Evolutionary conservation across 2,329 filamentous ascomycete species (phyloP).

Genomic region (Lecanicillium sp.): DNA sequence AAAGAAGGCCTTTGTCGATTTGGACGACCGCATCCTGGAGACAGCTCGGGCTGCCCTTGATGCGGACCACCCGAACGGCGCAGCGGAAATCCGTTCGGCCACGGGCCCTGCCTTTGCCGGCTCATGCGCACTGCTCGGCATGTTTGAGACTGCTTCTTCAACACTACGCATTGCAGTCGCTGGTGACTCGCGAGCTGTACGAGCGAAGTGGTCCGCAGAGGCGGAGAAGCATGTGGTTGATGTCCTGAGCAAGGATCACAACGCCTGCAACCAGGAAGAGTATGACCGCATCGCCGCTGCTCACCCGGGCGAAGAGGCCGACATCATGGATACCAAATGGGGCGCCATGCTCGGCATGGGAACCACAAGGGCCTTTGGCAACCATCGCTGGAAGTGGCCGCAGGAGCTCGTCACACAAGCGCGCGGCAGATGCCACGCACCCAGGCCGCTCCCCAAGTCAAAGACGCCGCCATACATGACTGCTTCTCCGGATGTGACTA

Average conservation of each 20-base stretch:
- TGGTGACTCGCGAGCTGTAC: constrained; percentile 2
- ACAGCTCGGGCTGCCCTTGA: background rate
- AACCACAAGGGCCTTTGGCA: background rate
- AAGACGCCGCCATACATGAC: constrained; percentile 16
- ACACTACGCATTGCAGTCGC: background rate
- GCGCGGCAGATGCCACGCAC: constrained; percentile 1
- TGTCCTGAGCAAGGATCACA: constrained; percentile 1
- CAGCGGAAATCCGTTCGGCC: background rate
- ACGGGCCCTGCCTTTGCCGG: constrained; percentile 4
- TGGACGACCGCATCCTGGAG: background rate
- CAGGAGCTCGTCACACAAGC: background rate
- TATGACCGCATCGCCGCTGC: background rate
- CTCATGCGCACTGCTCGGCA: constrained; percentile 4
- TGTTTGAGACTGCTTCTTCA: background rate
- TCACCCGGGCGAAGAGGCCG: background rate
- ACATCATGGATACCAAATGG: background rate
- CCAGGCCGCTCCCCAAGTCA: background rate
- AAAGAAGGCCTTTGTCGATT: background rate
- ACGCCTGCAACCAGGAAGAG: background rate
- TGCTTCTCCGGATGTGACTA: constrained; percentile 13
- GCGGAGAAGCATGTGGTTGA: background rate
- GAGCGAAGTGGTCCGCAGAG: background rate
- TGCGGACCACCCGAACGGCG: background rate
- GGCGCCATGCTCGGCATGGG: background rate
- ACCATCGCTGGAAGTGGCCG: constrained; percentile 8